phyloP scores from a whole-genome alignment of 192 early-diverging fungal species.

The Coemansia erecta region DNA sequence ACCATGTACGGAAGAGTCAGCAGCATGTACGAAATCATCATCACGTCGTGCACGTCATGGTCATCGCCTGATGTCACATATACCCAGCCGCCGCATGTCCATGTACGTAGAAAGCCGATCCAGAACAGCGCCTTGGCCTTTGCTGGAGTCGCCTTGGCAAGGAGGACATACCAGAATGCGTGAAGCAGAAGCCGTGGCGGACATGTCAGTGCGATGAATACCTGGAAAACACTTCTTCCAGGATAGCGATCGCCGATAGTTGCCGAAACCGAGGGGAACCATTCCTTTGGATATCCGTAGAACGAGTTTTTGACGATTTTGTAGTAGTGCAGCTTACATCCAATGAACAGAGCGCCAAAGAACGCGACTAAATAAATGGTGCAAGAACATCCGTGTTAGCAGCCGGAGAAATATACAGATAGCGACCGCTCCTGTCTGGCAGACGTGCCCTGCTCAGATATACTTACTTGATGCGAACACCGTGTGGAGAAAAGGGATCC shows the following conservation, averaged over 20 bases:
- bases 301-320: slow-evolving; percentile 79
- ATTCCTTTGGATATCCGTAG: slow-evolving; percentile 74
- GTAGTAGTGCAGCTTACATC: slow-evolving; percentile 73
- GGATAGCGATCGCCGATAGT: slow-evolving; percentile 81
- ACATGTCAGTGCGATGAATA: slow-evolving; percentile 72
- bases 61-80: slow-evolving; percentile 81
- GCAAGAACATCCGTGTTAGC: background rate
- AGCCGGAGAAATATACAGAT: background rate
- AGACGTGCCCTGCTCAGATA: background rate
- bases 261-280: slow-evolving; percentile 81
- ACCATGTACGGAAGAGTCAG: slow-evolving; percentile 74
- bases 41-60: slow-evolving; percentile 74
- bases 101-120: slow-evolving; percentile 61
- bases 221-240: slow-evolving; percentile 71
- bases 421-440: background rate
- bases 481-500: slow-evolving; percentile 55
- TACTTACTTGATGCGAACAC: slow-evolving; percentile 51
- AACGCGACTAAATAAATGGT: slow-evolving; percentile 56
- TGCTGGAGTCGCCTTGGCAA: slow-evolving; percentile 26
- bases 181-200: slow-evolving; percentile 53
- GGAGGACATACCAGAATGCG: slow-evolving; percentile 50
- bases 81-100: slow-evolving; percentile 79
- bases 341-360: slow-evolving; percentile 61
- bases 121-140: slow-evolving; percentile 49
- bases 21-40: slow-evolving; percentile 78